Percentiles rank a stretch among this genome's conserved stretches.
Evolutionary conservation across 306 rosid genomes (phyloP).

Genomic region (Myrica gale): DNA sequence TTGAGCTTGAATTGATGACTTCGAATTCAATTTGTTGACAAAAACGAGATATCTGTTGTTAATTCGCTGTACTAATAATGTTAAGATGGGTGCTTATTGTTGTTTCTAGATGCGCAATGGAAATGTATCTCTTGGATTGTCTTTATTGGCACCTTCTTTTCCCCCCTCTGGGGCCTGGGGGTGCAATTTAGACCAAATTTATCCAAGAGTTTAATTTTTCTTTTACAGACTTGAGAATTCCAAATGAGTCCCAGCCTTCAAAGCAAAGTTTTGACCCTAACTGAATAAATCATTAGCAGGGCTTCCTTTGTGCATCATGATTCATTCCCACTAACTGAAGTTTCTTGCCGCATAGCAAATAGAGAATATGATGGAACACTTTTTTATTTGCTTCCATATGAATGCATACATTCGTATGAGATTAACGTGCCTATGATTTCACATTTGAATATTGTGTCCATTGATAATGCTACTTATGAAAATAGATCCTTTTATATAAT

Average conservation of each 20-base stretch:
- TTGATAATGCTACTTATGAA: neutral
- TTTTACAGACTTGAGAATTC: too few species aligned
- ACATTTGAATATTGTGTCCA: neutral
- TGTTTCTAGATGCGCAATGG: neutral
- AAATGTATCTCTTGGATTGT: neutral
- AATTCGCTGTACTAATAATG: neutral
- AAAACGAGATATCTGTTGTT: neutral
- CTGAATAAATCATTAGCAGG: neutral
- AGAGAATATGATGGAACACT: neutral
- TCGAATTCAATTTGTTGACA: neutral
- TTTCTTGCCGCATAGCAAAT: neutral
- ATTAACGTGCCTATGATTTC: neutral
- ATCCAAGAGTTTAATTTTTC: too few species aligned
- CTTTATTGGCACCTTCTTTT: neutral
- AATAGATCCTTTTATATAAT: neutral
- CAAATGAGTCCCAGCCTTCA: neutral
- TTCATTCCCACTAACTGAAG: neutral
- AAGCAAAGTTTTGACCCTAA: neutral
- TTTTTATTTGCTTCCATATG: neutral
- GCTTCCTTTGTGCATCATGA: neutral
- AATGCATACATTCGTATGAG: neutral
- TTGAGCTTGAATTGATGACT: neutral
- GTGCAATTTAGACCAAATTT: neutral
- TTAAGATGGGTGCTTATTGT: neutral
- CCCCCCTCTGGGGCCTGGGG: neutral